These are phyloP conservation scores for Dorcoceras hygrometricum DNA, from an alignment of 257 asterid species.

Conservation along the genomic window DNA sequence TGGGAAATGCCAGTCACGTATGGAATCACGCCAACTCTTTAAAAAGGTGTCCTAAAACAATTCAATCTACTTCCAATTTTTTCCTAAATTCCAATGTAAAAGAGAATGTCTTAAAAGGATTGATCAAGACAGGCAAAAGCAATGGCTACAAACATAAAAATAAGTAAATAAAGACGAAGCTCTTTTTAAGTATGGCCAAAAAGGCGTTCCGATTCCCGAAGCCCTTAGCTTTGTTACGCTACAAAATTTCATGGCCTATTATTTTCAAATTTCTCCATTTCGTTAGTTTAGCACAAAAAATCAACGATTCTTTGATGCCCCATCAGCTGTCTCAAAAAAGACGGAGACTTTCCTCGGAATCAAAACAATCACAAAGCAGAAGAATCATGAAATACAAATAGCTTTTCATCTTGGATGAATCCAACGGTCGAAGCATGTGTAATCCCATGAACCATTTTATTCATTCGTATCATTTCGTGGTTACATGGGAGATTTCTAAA, in stretches of 20 bases:
- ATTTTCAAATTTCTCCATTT: constrained; percentile 24
- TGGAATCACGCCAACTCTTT: constrained; percentile 3
- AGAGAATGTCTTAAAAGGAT: constrained; percentile 22
- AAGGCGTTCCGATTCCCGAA: constrained; percentile 24
- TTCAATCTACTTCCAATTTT: not conserved
- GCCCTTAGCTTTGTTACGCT: not conserved
- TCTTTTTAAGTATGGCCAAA: not conserved
- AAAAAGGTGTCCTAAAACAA: constrained; percentile 5
- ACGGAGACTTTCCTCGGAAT: constrained; percentile 10
- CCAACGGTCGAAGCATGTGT: not conserved
- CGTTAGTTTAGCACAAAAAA: constrained; percentile 17
- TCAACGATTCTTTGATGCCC: constrained; percentile 11
- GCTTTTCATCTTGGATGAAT: not conserved
- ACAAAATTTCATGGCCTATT: constrained; percentile 15
- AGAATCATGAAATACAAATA: not conserved
- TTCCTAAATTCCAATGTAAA: constrained; percentile 21
- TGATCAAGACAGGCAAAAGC: constrained; percentile 10
- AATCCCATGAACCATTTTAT: not conserved
- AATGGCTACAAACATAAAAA: not conserved
- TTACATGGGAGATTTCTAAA: not conserved
- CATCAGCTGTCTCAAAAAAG: constrained; percentile 16
- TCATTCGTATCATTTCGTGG: not conserved
- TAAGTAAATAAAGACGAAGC: not conserved
- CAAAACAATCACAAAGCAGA: not conserved
- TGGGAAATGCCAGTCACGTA: not conserved